Conservation (phyloP, 306 rosid genomes). For the Prinsepia uniflora region DNA sequence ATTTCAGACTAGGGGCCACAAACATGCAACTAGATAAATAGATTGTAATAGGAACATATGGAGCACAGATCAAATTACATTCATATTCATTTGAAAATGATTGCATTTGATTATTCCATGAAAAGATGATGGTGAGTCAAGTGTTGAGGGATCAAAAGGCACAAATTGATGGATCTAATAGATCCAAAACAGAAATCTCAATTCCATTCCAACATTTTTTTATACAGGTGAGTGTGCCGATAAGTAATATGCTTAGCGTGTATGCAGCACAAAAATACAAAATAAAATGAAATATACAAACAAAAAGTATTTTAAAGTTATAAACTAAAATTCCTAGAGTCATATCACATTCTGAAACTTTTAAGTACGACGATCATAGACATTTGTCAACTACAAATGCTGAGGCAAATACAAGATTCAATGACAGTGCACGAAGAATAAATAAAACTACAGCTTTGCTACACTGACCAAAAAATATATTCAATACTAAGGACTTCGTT, state of each 20-base stretch:
- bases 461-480: conserved; percentile 20
- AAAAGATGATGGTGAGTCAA: neutral
- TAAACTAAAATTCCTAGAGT: neutral
- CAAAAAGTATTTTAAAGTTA: neutral
- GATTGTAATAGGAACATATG: neutral
- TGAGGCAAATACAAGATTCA: conserved; percentile 6
- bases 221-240: neutral
- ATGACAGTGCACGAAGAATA: conserved; percentile 21
- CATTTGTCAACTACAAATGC: conserved; percentile 2
- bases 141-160: neutral
- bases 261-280: neutral
- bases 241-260: neutral
- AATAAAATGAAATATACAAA: neutral
- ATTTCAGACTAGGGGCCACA: neutral
- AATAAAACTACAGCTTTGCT: conserved; percentile 17
- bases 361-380: neutral
- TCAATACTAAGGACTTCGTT: conserved; percentile 8
- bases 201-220: neutral
- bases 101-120: conserved; percentile 1
- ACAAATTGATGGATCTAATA: neutral
- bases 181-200: neutral
- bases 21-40: neutral
- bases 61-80: neutral
- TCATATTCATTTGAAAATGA: neutral
- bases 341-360: neutral